A percentile compares a stretch with the other conserved stretches of the same genome.
Conservation (phyloP, 73 alveolate species). For the Tetrahymena elliotti region DNA sequence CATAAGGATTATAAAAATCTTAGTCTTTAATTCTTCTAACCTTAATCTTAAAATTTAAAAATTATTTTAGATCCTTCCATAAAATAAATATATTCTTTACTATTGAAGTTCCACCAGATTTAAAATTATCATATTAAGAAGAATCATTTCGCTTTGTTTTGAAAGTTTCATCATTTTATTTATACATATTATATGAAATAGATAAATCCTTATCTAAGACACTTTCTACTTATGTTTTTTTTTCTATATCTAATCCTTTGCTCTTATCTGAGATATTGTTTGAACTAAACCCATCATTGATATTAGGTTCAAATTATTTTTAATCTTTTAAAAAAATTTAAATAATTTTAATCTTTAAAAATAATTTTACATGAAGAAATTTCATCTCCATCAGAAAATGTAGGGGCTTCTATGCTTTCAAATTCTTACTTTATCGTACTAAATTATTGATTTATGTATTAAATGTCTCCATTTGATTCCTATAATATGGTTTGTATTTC, state of each 20-base stretch:
- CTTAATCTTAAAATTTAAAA: not conserved
- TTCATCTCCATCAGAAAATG: not conserved
- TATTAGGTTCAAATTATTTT: not conserved
- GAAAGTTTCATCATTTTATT: not conserved
- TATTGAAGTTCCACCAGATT: not conserved
- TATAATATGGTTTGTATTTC: not conserved
- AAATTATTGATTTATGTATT: not conserved
- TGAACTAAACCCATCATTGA: not conserved
- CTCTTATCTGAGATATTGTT: not conserved
- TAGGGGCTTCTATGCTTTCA: not conserved
- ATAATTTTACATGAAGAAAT: not conserved
- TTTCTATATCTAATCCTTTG: not conserved
- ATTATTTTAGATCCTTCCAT: no score
- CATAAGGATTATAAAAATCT: not conserved
- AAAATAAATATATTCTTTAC: not conserved
- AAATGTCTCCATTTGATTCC: not conserved
- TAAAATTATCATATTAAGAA: not conserved
- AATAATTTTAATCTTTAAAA: not conserved
- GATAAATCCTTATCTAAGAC: not conserved
- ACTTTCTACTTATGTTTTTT: not conserved
- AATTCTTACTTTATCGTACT: not conserved
- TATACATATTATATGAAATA: not conserved
- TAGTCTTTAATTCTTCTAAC: not conserved
- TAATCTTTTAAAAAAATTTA: not conserved
- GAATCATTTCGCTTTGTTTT: not conserved